A percentile compares a stretch with the other conserved stretches of the same genome.
Conservation (phyloP, 495 filamentous ascomycete genomes). For the Melanomma pulvis-pyrius region DNA sequence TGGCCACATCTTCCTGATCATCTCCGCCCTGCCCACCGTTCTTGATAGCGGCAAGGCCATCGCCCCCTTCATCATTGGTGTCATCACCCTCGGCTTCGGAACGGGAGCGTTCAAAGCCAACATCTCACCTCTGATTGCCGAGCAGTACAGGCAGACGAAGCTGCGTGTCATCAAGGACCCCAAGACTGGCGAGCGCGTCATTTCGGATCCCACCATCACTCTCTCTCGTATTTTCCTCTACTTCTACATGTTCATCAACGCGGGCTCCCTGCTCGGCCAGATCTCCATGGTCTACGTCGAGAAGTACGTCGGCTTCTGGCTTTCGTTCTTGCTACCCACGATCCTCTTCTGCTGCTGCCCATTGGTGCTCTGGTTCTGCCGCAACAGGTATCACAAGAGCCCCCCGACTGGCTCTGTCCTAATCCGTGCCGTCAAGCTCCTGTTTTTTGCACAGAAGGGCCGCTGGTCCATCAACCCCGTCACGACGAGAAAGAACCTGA, state of each 20-base stretch:
- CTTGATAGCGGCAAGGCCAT: slow-evolving; percentile 60
- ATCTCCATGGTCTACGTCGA: slow-evolving; percentile 68
- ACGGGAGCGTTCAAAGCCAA: slow-evolving; percentile 70
- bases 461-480: slow-evolving; percentile 59
- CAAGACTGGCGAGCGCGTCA: slow-evolving; percentile 53
- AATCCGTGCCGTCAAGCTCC: slow-evolving; percentile 58
- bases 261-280: slow-evolving; percentile 60
- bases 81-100: slow-evolving; percentile 65
- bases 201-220: slow-evolving; percentile 71
- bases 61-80: slow-evolving; percentile 62
- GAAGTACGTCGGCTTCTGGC: slow-evolving; percentile 79
- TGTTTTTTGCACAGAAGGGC: slow-evolving; percentile 62
- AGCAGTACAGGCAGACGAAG: slow-evolving; percentile 55
- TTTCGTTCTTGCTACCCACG: slow-evolving; percentile 54
- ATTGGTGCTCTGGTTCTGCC: slow-evolving; percentile 63
- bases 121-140: slow-evolving; percentile 62
- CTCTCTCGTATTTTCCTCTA: slow-evolving; percentile 62
- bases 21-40: slow-evolving; percentile 65
- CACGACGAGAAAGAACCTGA: slow-evolving; percentile 57
- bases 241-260: slow-evolving; percentile 72
- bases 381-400: slow-evolving; percentile 59
- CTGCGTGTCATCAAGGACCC: slow-evolving; percentile 26
- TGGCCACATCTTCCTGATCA: slow-evolving; percentile 67
- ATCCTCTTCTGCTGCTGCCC: slow-evolving; percentile 60
- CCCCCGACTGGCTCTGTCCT: slow-evolving; percentile 69